Evolutionary conservation across 2,329 filamentous ascomycete genomes (phyloP), one percentile per base, ranked within the genome.

Genomic region (Diplodia mutila): DNA sequence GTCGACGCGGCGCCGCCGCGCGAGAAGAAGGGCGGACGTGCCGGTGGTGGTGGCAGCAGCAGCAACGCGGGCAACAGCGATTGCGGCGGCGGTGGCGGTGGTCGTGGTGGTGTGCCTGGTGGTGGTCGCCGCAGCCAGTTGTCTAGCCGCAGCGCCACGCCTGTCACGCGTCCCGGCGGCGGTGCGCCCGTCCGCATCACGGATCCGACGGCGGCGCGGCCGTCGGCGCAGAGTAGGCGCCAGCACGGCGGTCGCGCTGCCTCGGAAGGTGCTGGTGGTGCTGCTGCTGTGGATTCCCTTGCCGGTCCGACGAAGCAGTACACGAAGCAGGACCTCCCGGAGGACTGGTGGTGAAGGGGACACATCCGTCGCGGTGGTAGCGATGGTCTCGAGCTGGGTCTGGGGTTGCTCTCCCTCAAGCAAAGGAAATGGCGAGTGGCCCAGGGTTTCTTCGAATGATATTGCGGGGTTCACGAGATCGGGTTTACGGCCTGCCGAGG

Each of bases 11-110:
- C 59, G 2, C 42, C 59, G n/a, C 46, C 46, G n/a, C 29, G 59
- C 4, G 59, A 63, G 59, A 63, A 63, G 59, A 63, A 63, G 29
- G 59, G 46, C n/a, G 59, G 59, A 4, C 46, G 59, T 6, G 29
- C 11, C 11, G 21, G 32, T 2, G 27, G 23, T 7, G 29, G n/a
- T 8, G 18, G 29, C 52, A 34, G 27, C 7, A 32, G 34, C 25
- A 55, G 11, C 53, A 55, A 3, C 32, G 11, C 8, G n/a, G 32
- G 29, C 12, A 21, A 25, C 39, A 55, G n/a, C 53, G 32, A 9
- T n/a, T n/a, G n/a, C n/a, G n/a, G n/a, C 32, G 2, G 23, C 4
- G 8, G 4, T 12, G 2, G 54, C 8, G 23, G 18, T 46, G 8
- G 18, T 23, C 12, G 27, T 9, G 34, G 32, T 9, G n/a, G 4